Conservation (phyloP, 208 protist species). For the Acanthamoeba culbertsoni region DNA sequence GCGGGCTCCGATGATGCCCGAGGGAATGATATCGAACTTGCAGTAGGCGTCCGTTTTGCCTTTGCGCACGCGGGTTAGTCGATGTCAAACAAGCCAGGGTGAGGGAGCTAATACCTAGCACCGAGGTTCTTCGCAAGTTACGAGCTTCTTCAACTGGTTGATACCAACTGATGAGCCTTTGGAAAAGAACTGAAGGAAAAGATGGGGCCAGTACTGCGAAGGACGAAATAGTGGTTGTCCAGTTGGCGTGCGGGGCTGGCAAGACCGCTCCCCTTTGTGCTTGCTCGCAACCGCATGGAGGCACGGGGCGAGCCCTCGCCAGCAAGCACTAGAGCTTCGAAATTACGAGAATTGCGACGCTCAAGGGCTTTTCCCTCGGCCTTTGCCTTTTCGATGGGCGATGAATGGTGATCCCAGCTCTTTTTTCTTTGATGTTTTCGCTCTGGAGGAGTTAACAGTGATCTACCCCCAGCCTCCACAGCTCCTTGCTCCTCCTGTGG, state of each 20-base stretch:
- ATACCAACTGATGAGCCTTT: neutral
- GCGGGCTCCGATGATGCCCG: constrained; percentile 43
- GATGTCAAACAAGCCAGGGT: neutral
- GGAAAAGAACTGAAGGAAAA: neutral
- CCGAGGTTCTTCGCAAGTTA: neutral
- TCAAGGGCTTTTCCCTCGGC: neutral
- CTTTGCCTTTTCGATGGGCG: neutral
- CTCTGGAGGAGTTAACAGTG: neutral
- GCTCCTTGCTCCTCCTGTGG: neutral
- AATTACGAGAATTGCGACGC: constrained; percentile 30
- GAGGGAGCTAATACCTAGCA: neutral
- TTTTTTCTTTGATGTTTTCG: neutral
- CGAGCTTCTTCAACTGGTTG: constrained; percentile 18
- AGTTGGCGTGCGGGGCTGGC: no score
- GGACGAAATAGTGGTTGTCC: constrained; percentile 42
- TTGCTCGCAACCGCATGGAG: neutral
- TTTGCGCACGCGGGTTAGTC: neutral
- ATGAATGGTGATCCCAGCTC: neutral
- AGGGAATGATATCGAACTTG: constrained; percentile 45
- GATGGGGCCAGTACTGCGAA: neutral
- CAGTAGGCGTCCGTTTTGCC: constrained; percentile 10
- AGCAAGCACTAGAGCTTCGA: neutral
- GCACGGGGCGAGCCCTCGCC: neutral
- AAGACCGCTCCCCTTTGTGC: neutral
- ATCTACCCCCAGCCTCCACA: neutral